phyloP scores from a whole-genome alignment of 352 stramenopile species.

The Phytophthora litchii region DNA sequence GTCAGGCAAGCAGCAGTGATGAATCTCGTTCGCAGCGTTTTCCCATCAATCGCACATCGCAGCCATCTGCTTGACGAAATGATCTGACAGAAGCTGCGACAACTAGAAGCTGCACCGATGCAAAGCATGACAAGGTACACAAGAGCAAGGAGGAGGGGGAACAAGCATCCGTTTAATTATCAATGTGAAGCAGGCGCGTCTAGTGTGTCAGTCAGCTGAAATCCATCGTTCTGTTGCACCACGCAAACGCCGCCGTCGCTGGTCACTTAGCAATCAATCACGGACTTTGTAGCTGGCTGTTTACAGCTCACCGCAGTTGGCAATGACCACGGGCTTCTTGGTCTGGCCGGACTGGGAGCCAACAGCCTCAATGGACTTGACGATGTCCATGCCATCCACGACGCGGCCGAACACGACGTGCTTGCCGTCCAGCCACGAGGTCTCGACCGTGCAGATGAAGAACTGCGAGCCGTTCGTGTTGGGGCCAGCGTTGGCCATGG shows the following conservation, averaged over 20 bases:
- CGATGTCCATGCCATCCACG: slow-evolving; percentile 96
- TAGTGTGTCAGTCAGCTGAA: no score
- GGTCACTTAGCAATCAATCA: slow-evolving; percentile 18
- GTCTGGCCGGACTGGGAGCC: slow-evolving; percentile 94
- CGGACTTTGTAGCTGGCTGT: slow-evolving; percentile 2
- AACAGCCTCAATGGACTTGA: slow-evolving; percentile 97
- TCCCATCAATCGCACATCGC: slow-evolving; percentile 2
- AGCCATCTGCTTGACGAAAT: slow-evolving; percentile 10
- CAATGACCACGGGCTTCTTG: slow-evolving; percentile 91
- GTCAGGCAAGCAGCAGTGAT: not conserved
- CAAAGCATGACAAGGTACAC: not conserved
- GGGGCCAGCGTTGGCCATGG: slow-evolving; percentile 96
- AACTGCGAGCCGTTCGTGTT: slow-evolving; percentile 98
- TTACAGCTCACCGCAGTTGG: slow-evolving; percentile 95
- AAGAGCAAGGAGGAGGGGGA: slow-evolving; percentile 3
- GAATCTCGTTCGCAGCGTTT: slow-evolving; percentile 13
- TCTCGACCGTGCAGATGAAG: slow-evolving; percentile 95
- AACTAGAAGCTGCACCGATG: not conserved
- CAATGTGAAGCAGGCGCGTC: slow-evolving; percentile 28
- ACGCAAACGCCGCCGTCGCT: slow-evolving; percentile 4
- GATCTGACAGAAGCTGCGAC: slow-evolving; percentile 8
- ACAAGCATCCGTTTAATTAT: slow-evolving; percentile 44
- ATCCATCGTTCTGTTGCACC: not conserved
- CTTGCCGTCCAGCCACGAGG: slow-evolving; percentile 91
- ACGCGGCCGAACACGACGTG: slow-evolving; percentile 97